Evolutionary conservation across 2,329 filamentous ascomycete species (phyloP).

Genomic region (Fusarium staphyleae): DNA sequence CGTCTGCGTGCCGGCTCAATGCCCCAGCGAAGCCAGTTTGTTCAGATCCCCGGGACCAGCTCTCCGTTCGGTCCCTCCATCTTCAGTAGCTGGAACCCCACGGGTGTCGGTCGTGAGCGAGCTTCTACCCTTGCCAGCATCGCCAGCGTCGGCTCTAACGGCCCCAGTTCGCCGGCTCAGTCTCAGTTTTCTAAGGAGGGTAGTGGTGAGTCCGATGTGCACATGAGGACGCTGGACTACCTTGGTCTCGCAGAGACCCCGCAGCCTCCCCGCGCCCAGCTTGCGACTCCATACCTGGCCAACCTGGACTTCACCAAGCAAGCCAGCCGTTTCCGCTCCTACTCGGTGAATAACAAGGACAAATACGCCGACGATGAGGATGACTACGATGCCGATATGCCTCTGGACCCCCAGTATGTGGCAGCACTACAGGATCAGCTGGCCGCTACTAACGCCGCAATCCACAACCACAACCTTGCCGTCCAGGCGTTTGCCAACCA

Average conservation of each 20-base stretch:
- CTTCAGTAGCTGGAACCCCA: slow-evolving; percentile 85
- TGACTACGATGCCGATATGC: slow-evolving; percentile 67
- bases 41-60: slow-evolving; percentile 60
- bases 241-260: slow-evolving; percentile 94
- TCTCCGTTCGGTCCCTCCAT: slow-evolving; percentile 88
- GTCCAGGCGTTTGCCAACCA: slow-evolving; percentile 92
- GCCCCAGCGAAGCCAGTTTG: slow-evolving; percentile 82
- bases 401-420: slow-evolving; percentile 65
- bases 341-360: slow-evolving; percentile 98
- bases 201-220: slow-evolving; percentile 83
- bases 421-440: slow-evolving; percentile 68
- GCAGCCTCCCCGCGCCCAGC: slow-evolving; percentile 76
- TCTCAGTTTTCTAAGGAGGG: slow-evolving; percentile 88
- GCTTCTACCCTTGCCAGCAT: slow-evolving; percentile 84
- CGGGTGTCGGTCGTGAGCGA: slow-evolving; percentile 73
- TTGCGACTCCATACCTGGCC: slow-evolving; percentile 77
- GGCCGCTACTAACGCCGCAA: slow-evolving; percentile 70
- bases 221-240: slow-evolving; percentile 91
- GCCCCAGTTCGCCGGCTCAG: slow-evolving; percentile 84
- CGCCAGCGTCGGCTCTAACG: slow-evolving; percentile 89
- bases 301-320: slow-evolving; percentile 79
- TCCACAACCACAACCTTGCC: slow-evolving; percentile 90
- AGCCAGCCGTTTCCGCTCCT: slow-evolving; percentile 90
- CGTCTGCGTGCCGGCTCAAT: slow-evolving; percentile 91
- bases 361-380: slow-evolving; percentile 92